Evolutionary conservation across 441 rosid species (phyloP), one percentile per base, ranked within the genome.

Genomic region (Gossypium trilobum): DNA sequence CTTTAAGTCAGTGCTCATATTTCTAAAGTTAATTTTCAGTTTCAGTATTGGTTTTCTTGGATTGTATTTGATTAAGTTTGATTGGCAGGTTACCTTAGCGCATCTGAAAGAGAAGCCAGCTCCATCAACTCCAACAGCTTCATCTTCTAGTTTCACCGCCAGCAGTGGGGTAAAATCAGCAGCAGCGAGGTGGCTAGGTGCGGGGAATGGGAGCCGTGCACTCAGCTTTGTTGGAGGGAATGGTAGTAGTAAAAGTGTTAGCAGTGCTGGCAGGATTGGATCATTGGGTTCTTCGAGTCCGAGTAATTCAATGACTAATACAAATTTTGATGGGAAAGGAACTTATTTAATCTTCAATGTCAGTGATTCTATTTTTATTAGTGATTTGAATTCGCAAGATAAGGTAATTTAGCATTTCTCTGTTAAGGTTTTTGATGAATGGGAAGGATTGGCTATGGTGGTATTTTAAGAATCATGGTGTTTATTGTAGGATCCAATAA

Each of bases 251-350:
- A 93, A 88, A 85, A 82, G 76, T 79, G 62, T 79, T 73, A 85
- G 91, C 72, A 82, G 88, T 23, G 85, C 78, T 76, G 82, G 91
- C 36, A 90, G 92, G 79, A 86, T 93, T 46, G 98, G 94, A 36
- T 90, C 97, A 6, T 81, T 90, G 66, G 88, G 95, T 39, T 78
- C 87, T 72, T 87, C 95, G 13, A 89, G 82, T 80, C 88, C 89
- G 0, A 84, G 80, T 82, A 89, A 73, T 75, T 85, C 95, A 0
- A 54, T 82, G 78, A 81, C 82, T 2, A 91, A 84, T 82, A 74
- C 91, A 5, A 93, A 91, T 82, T 95, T 91, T 64, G 99, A 95
- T 72, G 97, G 98, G 65, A 95, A 90, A 83, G 99, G 99, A 76
- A 90, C 94, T 72, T 93, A 95, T 82, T 81, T 95, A 86, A 87